A percentile compares a stretch with the other conserved stretches of the same genome.
phyloP scores from a whole-genome alignment of 768 basidiomycete species.

The Boletus rubroflammeus region DNA sequence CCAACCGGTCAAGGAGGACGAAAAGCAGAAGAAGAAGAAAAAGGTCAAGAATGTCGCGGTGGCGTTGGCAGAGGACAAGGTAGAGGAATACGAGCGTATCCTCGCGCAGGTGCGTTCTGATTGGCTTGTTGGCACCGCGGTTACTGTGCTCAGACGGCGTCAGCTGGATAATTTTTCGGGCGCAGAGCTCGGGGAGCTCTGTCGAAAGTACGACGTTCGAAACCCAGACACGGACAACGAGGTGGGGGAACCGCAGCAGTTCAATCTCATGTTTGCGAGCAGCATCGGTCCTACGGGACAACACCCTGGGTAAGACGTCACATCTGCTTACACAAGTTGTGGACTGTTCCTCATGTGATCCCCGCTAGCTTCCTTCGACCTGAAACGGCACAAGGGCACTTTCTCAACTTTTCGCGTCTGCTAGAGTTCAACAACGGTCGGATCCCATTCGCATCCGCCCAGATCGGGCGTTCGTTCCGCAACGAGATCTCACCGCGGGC shows the following conservation, averaged over 20 bases:
- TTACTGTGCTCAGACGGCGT: not conserved
- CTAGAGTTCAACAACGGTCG: conserved; percentile 98
- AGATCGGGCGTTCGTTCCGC: conserved; percentile 93
- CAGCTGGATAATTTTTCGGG: conserved; percentile 84
- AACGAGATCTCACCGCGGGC: conserved; percentile 98
- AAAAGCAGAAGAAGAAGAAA: conserved; percentile 58
- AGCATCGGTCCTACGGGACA: conserved; percentile 98
- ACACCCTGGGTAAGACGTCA: conserved; percentile 74
- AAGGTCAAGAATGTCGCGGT: conserved; percentile 63
- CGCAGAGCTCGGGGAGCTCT: conserved; percentile 82
- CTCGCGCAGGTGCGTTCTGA: conserved; percentile 77
- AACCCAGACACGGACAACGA: conserved; percentile 94
- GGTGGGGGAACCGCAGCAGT: conserved; percentile 88
- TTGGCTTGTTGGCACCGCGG: too few relatives aligned
- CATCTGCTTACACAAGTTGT: fast-evolving
- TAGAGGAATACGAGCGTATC: conserved; percentile 73
- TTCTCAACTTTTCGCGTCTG: conserved; percentile 95
- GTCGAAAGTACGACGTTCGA: conserved; percentile 70
- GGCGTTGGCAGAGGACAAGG: conserved; percentile 68
- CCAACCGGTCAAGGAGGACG: conserved; percentile 59
- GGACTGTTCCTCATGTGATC: not conserved
- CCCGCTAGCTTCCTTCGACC: conserved; percentile 83
- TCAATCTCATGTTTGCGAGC: conserved; percentile 98
- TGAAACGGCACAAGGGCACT: conserved; percentile 98
- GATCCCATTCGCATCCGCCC: conserved; percentile 94